Base-by-base conservation (phyloP, 768 basidiomycete genomes). In the Russula lepida region DNA sequence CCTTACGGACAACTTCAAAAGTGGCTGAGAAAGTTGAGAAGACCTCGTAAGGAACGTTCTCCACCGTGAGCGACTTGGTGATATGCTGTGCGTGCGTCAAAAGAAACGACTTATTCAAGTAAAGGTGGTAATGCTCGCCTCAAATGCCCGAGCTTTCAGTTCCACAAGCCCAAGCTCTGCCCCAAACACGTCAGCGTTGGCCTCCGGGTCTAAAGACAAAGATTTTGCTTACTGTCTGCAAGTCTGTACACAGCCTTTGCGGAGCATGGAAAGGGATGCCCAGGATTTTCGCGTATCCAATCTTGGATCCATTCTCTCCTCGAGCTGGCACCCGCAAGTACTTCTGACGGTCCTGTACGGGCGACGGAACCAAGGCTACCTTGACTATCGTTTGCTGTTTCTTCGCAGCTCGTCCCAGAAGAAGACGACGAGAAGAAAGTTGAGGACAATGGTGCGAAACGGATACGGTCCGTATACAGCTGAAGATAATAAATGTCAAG, bases 391-490 rank as follows among this genome's bases (percentile, higher is more conserved):
- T 75, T 67, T 19, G 74, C 69, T 0, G 70, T 67, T 33, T 70
- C 65, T 3, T 59, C 49, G 54, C 54, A 52, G 21, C 54, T 56
- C 37, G 59, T 28, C 44, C 56, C 57, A 27, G 54, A 37, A 19
- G 68, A 64, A 39, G 61, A 63, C 30, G 62, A 66, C 15, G 66
- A 66, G 41, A 74, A 37, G 64, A 88, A 87, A 33, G 83, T 80
- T 6, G 92, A 94, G 0, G 89, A 83, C 19, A 94, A 74, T 0
- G 92, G 92, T 0, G 92, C 89, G 65, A 94, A 94, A 30, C 85
- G 79, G 64, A 94, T 88, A 28, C 79, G 80, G 67, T 92, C 89
- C 17, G 92, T 94, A 70, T 94, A 95, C 27, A 94, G 75, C 91
- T 92, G 23, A 66, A 58, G 21, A 33, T 17, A 43, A 30, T 4